Percentiles rank a stretch among this genome's conserved stretches.
These are phyloP conservation scores for Climacium dendroides DNA, from an alignment of 225 moss, liverwort and hornwort genomes.

Conservation along the genomic window DNA sequence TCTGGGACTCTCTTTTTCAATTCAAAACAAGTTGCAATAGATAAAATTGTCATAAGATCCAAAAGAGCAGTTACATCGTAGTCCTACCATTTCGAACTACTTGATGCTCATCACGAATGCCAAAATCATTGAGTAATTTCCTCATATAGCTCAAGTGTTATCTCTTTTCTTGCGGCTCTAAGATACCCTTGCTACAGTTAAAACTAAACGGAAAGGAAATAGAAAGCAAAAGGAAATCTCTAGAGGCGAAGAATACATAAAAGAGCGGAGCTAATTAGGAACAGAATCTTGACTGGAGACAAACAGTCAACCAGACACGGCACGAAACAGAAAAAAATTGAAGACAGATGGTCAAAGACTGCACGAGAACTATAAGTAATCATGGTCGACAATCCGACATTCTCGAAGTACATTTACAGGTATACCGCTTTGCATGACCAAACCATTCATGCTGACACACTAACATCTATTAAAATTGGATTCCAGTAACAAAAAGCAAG, in stretches of 20 bases:
- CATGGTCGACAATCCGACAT: background rate
- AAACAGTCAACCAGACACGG: background rate
- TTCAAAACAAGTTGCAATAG: no score
- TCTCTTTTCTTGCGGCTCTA: background rate
- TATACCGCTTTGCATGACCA: background rate
- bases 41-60: no score
- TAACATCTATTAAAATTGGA: conserved; percentile 4
- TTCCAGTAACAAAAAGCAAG: background rate
- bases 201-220: background rate
- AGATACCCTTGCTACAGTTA: background rate
- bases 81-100: no score
- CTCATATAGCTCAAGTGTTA: no score
- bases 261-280: background rate
- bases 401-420: background rate
- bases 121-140: no score
- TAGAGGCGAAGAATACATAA: background rate
- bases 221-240: background rate
- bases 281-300: background rate
- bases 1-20: no score
- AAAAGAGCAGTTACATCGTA: no score
- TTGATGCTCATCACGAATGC: no score
- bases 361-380: background rate
- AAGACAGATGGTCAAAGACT: background rate
- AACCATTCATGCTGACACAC: background rate
- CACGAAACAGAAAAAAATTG: background rate